Conservation (phyloP, 2,329 filamentous ascomycete genomes). For the Xylariaceae sp. region DNA sequence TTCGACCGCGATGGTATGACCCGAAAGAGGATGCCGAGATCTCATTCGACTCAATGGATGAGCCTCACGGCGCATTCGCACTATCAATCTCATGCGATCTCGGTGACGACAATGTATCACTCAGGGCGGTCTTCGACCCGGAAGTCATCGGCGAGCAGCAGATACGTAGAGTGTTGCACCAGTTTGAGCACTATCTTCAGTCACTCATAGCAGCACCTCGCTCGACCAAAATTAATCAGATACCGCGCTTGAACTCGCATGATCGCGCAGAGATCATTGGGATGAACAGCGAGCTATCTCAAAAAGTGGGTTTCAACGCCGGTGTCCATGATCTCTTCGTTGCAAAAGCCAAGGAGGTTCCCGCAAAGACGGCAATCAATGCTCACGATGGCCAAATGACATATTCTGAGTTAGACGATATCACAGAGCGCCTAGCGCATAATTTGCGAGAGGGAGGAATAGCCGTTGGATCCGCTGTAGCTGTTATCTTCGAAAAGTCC, state of each 20-base stretch:
- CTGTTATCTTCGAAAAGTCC: constrained; percentile 33
- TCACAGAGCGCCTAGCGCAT: constrained; percentile 6
- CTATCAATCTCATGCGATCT: constrained; percentile 5
- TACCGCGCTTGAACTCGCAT: constrained; percentile 5
- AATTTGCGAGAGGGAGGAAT: constrained; percentile 3
- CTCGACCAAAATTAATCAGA: constrained; percentile 4
- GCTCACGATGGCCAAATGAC: constrained; percentile 7
- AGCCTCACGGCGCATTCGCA: constrained; percentile 2
- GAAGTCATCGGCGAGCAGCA: constrained; percentile 1
- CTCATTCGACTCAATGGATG: constrained; percentile 1
- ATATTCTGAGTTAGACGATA: constrained; percentile 9
- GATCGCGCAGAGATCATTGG: constrained; percentile 7
- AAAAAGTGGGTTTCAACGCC: background rate
- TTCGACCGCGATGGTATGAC: constrained; percentile 2
- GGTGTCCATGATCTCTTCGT: constrained; percentile 11
- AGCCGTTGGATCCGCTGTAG: background rate
- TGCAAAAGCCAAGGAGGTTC: constrained; percentile 1
- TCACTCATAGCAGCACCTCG: background rate
- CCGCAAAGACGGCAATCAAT: constrained; percentile 5
- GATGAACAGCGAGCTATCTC: constrained; percentile 2
- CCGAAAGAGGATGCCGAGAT: background rate
- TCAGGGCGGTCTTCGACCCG: constrained; percentile 6
- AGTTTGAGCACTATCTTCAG: constrained; percentile 8
- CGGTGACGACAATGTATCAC: constrained; percentile 1
- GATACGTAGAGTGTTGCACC: constrained; percentile 5